Evolutionary conservation across 345 rosid species (phyloP).

Genomic region (Hirschfeldia incana): DNA sequence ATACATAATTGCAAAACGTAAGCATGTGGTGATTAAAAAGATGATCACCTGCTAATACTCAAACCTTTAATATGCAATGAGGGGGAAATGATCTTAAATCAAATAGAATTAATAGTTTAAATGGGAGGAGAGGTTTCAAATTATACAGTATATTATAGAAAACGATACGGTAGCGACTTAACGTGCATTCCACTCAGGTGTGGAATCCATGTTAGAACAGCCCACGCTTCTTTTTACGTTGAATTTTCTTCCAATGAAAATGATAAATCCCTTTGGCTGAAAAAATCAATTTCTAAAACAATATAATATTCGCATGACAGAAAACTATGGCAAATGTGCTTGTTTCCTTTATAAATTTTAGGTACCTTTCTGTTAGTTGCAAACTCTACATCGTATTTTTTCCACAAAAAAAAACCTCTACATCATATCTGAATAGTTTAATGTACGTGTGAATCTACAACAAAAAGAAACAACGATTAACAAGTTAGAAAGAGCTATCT

Average conservation of each 20-base stretch:
- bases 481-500: background rate
- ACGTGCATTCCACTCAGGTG: conserved; percentile 30
- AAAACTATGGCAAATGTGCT: conserved; percentile 17
- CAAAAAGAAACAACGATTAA: background rate
- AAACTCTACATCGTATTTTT: conserved; percentile 29
- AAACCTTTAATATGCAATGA: background rate
- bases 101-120: background rate
- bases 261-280: conserved; percentile 1
- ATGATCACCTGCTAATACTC: conserved; percentile 1
- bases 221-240: conserved; percentile 18
- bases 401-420: background rate
- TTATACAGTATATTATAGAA: background rate
- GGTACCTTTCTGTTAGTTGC: conserved; percentile 32
- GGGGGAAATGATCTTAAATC: background rate
- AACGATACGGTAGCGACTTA: conserved; percentile 12
- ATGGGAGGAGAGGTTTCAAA: background rate
- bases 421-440: conserved; percentile 27
- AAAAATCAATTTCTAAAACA: background rate
- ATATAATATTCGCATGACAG: background rate
- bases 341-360: background rate
- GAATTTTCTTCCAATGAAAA: background rate
- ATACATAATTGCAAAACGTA: background rate
- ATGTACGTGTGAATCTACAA: background rate
- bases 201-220: conserved; percentile 26
- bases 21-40: background rate